A percentile compares a stretch with the other conserved stretches of the same genome.
Evolutionary conservation across 2,329 filamentous ascomycete genomes (phyloP).

Genomic region (Ascochyta pisi): DNA sequence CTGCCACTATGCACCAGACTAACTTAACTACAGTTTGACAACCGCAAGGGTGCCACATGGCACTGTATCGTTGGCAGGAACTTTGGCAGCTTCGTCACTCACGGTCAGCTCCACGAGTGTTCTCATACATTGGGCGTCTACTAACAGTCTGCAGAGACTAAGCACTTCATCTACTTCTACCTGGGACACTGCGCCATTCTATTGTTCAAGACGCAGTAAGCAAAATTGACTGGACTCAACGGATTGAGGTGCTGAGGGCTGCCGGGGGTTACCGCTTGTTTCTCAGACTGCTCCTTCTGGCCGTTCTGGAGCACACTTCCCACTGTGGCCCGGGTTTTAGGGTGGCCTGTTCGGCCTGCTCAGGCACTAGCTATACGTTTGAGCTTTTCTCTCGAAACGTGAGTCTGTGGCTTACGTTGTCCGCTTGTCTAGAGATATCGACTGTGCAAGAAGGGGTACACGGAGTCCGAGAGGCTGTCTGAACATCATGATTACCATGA

Average conservation of each 20-base stretch:
- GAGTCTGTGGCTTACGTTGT: neutral
- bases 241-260: slow-evolving; percentile 9
- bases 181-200: slow-evolving; percentile 97
- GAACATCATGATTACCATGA: slow-evolving; percentile 30
- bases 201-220: slow-evolving; percentile 95
- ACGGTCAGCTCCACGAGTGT: slow-evolving; percentile 67
- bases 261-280: slow-evolving; percentile 7
- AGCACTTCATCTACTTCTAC: slow-evolving; percentile 99
- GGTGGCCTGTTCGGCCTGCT: neutral
- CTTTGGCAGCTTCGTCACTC: slow-evolving; percentile 98
- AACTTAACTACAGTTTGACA: slow-evolving; percentile 75
- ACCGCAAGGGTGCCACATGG: slow-evolving; percentile 97
- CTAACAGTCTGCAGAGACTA: slow-evolving; percentile 74
- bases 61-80: slow-evolving; percentile 98
- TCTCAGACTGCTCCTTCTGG: slow-evolving; percentile 1
- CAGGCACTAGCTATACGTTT: neutral
- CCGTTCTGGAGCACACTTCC: slow-evolving; percentile 9
- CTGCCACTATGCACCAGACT: slow-evolving; percentile 7
- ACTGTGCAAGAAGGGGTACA: neutral
- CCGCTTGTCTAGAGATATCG: neutral
- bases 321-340: slow-evolving; percentile 14
- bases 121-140: neutral
- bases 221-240: slow-evolving; percentile 12
- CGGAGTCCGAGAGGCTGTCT: slow-evolving; percentile 15
- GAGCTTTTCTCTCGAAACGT: neutral